A percentile compares a stretch with the other conserved stretches of the same genome.
phyloP scores from a whole-genome alignment of 148 eudicot genomes.

The Rhododendron ovatum region DNA sequence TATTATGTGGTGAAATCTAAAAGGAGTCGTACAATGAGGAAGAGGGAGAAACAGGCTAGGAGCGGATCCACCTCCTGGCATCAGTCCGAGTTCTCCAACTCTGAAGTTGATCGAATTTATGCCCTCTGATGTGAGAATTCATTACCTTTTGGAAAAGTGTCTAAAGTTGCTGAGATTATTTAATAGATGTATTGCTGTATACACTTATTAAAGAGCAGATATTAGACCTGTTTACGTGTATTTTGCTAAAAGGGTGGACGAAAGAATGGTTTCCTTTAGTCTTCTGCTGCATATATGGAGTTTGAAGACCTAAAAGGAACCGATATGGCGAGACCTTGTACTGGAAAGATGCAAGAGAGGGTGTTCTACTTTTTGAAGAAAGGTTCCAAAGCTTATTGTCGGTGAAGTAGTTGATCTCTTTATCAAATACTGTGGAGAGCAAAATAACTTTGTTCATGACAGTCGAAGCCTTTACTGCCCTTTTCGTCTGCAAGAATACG shows the following conservation, averaged over 20 bases:
- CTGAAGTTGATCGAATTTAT: slow-evolving; percentile 68
- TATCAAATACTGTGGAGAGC: neutral
- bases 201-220: neutral
- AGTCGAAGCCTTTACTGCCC: neutral
- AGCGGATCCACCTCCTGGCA: slow-evolving; percentile 62
- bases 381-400: too few relatives aligned
- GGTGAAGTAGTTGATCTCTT: neutral
- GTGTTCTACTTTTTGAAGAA: too few relatives aligned
- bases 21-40: slow-evolving; percentile 47
- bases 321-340: neutral
- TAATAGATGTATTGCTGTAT: neutral
- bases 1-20: slow-evolving; percentile 65
- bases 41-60: slow-evolving; percentile 44
- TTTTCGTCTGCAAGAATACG: neutral
- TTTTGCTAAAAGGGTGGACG: neutral
- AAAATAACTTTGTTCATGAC: neutral
- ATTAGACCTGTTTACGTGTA: neutral
- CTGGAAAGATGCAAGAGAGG: neutral
- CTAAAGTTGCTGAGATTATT: neutral
- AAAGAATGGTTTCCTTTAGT: neutral
- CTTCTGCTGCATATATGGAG: neutral
- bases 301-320: too few relatives aligned
- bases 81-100: slow-evolving; percentile 57
- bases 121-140: slow-evolving; percentile 38
- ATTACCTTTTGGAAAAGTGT: neutral